Evolutionary conservation across 1,139 yeast species (phyloP), one percentile per base, ranked within the genome.

Genomic region (Maudiozyma humilis): DNA sequence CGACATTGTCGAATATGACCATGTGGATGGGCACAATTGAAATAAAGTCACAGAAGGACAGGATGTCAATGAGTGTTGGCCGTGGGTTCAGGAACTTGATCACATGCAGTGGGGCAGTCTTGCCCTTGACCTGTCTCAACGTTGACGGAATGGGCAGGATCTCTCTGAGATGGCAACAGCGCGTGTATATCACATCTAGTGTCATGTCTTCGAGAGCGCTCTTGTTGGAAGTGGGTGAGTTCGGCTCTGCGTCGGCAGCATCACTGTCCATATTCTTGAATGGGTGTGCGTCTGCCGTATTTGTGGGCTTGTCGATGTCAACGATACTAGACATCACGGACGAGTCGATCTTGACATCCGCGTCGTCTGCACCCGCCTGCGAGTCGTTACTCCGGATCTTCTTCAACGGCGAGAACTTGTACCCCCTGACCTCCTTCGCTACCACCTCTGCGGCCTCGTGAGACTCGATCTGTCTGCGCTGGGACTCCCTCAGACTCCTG

Each of bases 51-150:
- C 89, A 75, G 60, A 89, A 87, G 3, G 96, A 85, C 46, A 87
- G 72, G 7, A 88, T 77, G 65, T 89, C 97, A 54, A 89, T 86
- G 51, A 88, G 66, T 0, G 97, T 88, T 2, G 97, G 97, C 51
- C 81, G 79, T 7, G 96, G 95, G 62, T 89, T 89, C 56, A 88
- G 71, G 64, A 89, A 72, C 56, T 86, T 83, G 49, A 89, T 67
- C 6, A 81, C 81, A 46, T 82, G 84, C 41, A 89, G 67, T 1
- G 96, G 95, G 36, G 80, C 75, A 0, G 79, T 64, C 56, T 85
- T 85, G 48, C 79, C 79, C 57, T 82, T 84, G 47, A 89, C 72
- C 56, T 83, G 93, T 54, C 81, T 81, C 47, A 82, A 59, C 12
- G 85, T 82, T 1, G 89, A 86, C 2, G 91, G 86, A 41, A 82